Base-by-base conservation (phyloP, 306 rosid species). In the Trichosanthes cucumerina region DNA sequence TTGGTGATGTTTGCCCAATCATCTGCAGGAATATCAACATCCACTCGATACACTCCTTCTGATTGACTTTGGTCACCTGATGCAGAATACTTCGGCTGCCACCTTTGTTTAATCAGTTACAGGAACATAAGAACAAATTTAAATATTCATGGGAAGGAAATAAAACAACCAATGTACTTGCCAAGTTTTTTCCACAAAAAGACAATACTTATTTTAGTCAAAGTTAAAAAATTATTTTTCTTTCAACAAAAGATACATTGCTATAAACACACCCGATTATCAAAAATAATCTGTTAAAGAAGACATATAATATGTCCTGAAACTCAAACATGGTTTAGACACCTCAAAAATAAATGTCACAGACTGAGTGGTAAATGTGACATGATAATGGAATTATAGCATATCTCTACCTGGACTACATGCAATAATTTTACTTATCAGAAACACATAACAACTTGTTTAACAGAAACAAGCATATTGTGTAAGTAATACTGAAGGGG, bases 21-120 rank as follows among this genome's bases (percentile, higher is more conserved):
- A 83, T 88, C 92, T 15, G 96, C 92, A 57, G 98, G 97, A 86
- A 84, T 84, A 88, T 94, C 98, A 59, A 89, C 96, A 80, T 94
- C 98, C 14, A 92, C 95, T 64, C 93, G 87, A 83, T 88, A 74
- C 44, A 83, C 70, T 80, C 97, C 97, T 82, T 90, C 86, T 19
- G 84, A 77, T 83, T 86, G 91, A 73, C 83, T 88, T 79, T 83
- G 83, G 43, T 76, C 57, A 53, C 85, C 83, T 36, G 54, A 36
- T 36, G 82, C 80, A 9, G 89, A 57, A 79, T 80, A 72, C 79
- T 90, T 89, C 47, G 92, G 90, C 88, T 86, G 91, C 96, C 96
- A 90, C 97, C 98, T 92, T 86, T 78, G 81, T 75, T 83, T 77
- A 79, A 85, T 87, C 89, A 91, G 88, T 82, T 76, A 85, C 64